Evolutionary conservation across 805 yeast species (phyloP), one percentile per base, ranked within the genome.

Genomic region (Wickerhamomyces rabaulensis): DNA sequence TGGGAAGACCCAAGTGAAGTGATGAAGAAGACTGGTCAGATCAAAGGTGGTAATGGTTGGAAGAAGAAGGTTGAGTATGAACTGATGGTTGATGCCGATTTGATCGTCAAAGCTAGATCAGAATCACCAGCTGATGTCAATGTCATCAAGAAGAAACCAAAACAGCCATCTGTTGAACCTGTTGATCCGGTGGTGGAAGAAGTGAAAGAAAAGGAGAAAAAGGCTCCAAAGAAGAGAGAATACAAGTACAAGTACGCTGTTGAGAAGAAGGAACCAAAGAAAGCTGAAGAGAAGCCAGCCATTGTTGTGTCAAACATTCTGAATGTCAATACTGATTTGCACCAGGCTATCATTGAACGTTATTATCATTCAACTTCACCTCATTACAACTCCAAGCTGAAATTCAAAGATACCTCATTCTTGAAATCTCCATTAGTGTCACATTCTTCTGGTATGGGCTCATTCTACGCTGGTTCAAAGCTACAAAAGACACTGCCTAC

Each of bases 1-100:
- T 94, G 98, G 98, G 88, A 83, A 53, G 80, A 79, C 29, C 96
- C 96, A 0, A 54, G 66, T 21, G 89, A 82, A 45, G 80, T 87
- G 0, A 64, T 80, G 39, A 78, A 73, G 60, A 79, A 76, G 48
- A 46, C 54, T 2, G 62, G 55, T 16, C 69, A 65, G 48, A 27
- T 27, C 31, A 62, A 66, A 45, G 65, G 79, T 13, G 75, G 77
- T 19, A 73, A 72, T 33, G 78, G 78, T 1, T 79, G 82, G 82
- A 78, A 74, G 53, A 75, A 76, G 52, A 75, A 73, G 46, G 63
- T 85, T 1, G 97, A 91, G 53, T 70, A 74, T 49, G 97, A 83
- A 56, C 67, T 79, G 29, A 61, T 81, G 0, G 73, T 72, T 29
- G 97, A 90, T 63, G 69, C 87, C 1, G 79, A 75, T 41, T 52